These are phyloP conservation scores for Penicillium palitans DNA, from an alignment of 2,329 filamentous ascomycete genomes.

Conservation along the genomic window DNA sequence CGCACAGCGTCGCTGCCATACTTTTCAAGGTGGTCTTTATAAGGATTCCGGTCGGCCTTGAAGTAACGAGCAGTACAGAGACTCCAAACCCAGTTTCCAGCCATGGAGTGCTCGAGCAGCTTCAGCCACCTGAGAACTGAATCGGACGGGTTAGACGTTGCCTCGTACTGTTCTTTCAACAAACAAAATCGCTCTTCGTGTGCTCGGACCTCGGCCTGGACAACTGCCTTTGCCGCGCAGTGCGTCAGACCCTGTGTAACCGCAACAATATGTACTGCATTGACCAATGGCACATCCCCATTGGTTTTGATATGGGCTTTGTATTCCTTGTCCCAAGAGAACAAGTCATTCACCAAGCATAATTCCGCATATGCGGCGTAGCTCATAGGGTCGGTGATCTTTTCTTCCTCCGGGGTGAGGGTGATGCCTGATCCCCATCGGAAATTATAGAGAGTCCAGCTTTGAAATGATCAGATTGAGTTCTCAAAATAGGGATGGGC, in stretches of 20 bases:
- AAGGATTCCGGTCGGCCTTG: neutral
- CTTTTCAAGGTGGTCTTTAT: neutral
- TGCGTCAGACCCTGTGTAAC: neutral
- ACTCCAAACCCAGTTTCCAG: neutral
- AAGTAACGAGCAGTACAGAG: neutral
- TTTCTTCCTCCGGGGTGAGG: neutral
- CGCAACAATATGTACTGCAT: neutral
- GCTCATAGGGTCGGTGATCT: neutral
- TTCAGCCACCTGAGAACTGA: neutral
- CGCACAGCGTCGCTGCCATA: neutral
- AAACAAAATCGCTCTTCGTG: neutral
- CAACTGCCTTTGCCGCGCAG: neutral
- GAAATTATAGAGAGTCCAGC: neutral
- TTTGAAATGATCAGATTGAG: neutral
- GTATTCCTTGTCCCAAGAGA: neutral
- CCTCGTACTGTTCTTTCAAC: neutral
- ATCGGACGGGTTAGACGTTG: neutral
- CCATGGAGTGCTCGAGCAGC: neutral
- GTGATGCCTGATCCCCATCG: neutral
- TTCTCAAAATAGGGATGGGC: neutral
- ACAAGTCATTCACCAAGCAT: neutral
- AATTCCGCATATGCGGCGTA: neutral
- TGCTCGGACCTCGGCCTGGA: neutral
- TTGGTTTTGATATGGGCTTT: neutral
- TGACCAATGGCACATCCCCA: neutral